Evolutionary conservation across 148 eudicot genomes (phyloP), one percentile per base, ranked within the genome.

Genomic region (Amaranthus palmeri): DNA sequence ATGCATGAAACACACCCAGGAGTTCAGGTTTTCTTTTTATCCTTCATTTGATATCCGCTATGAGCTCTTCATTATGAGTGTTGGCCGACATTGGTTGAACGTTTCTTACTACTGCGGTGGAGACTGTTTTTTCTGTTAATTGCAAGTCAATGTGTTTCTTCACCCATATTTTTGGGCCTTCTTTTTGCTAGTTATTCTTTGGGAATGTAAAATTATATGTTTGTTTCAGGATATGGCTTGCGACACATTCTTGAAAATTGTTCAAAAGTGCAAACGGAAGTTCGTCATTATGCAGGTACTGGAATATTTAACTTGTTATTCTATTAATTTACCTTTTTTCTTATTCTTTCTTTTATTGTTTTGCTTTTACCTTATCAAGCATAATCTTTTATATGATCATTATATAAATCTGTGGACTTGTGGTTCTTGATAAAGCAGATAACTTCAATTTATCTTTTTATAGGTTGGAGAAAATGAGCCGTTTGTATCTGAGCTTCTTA

Each of bases 1-100:
- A 96, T 96, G 99, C 99, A 96, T 75, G 99, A 96, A 83, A 87
- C 95, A 12, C 99, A 96, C 80, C 99, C 97, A 15, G 99, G 99
- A 74, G 99, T 96, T 77, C 99, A 96, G 99, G 99, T 92, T 80
- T 50, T 65, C 41, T 10, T 54, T 10, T 53, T 5, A 42, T 0
- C 3, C 11, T 18, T 64, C 42, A 6, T 43, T 63, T 49, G 40
- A 13, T 41, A 8, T 57, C 59, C 11, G 2, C 44, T 18, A 44
- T 65, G 3, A 18, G 36, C 15, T 8, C 40, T 65, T 25, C 36
- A 25, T 25, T 25, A 25, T 25, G 36, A 25, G 36, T 25, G 36
- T 25, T 8, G 54, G 36, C 4, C 8, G 8, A 8, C 52, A 13
- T 51, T 43, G 45, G 41, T 65, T 44, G 17, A 44, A 17, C 9